phyloP scores from a whole-genome alignment of 768 basidiomycete species.

The Suillus subaureus region DNA sequence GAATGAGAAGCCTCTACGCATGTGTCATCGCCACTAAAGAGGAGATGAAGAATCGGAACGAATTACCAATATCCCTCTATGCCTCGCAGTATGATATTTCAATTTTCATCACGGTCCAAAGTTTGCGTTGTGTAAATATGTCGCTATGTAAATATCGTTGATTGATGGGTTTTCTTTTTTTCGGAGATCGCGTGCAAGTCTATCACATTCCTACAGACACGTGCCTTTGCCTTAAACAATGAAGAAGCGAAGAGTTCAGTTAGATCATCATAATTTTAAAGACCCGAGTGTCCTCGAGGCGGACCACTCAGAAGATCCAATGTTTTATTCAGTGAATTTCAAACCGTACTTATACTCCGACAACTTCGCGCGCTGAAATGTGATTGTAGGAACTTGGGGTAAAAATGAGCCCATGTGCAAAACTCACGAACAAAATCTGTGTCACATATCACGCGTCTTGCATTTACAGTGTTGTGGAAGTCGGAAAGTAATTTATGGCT shows the following conservation, averaged over 20 bases:
- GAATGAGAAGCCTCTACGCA: neutral
- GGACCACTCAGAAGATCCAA: neutral
- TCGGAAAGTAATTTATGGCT: neutral
- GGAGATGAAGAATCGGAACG: constrained; percentile 1
- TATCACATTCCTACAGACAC: neutral
- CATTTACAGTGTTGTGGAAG: neutral
- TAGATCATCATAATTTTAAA: neutral
- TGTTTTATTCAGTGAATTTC: neutral
- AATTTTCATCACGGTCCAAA: neutral
- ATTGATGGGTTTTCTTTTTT: neutral
- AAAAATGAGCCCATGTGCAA: neutral
- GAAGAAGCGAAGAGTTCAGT: neutral
- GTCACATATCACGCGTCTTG: neutral
- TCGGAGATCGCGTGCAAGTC: neutral
- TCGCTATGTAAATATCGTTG: neutral
- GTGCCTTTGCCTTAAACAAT: neutral
- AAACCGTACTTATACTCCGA: neutral
- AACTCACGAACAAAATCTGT: neutral
- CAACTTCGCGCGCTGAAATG: neutral
- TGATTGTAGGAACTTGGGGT: neutral
- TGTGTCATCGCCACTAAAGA: neutral
- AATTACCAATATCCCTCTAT: neutral
- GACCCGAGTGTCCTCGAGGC: neutral
- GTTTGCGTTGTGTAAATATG: neutral
- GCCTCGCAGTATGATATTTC: neutral